Conservation (phyloP, 345 rosid species). For the Citrus glauca region DNA sequence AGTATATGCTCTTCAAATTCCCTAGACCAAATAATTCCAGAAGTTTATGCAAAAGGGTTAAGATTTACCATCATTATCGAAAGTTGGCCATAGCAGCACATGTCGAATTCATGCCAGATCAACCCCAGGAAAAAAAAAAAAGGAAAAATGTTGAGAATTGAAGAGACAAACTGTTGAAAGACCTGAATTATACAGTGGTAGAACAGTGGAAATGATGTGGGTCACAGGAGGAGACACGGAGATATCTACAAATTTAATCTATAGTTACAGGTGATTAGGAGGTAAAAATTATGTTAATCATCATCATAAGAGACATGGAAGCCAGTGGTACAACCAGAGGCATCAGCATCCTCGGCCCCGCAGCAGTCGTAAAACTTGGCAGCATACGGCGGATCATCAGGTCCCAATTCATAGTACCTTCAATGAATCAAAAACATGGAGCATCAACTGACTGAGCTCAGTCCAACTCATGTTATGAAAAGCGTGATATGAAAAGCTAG, state of each 20-base stretch:
- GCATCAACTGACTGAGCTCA: background rate
- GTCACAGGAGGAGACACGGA: background rate
- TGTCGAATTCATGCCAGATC: too few relatives aligned
- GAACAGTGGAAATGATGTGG: background rate
- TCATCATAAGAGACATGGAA: slow-evolving; percentile 74
- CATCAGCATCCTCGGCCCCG: slow-evolving; percentile 86
- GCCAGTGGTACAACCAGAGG: slow-evolving; percentile 69
- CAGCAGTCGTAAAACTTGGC: slow-evolving; percentile 94
- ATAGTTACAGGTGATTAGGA: background rate
- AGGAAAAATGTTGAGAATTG: too few relatives aligned
- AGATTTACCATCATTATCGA: too few relatives aligned
- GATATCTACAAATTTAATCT: slow-evolving; percentile 4
- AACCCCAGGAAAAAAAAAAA: too few relatives aligned
- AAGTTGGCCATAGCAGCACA: too few relatives aligned
- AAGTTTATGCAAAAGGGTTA: too few relatives aligned
- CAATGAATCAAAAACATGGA: slow-evolving; percentile 17
- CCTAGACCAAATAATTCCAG: too few relatives aligned
- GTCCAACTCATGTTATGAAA: background rate
- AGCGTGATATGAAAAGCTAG: background rate
- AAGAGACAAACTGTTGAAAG: too few relatives aligned
- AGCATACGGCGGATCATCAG: slow-evolving; percentile 85
- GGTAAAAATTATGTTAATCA: slow-evolving; percentile 28
- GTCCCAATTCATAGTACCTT: slow-evolving; percentile 83
- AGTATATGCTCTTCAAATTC: too few relatives aligned
- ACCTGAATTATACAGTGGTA: too few relatives aligned